Evolutionary conservation across 805 yeast genomes (phyloP), one percentile per base, ranked within the genome.

Genomic region (Starmerella powellii): DNA sequence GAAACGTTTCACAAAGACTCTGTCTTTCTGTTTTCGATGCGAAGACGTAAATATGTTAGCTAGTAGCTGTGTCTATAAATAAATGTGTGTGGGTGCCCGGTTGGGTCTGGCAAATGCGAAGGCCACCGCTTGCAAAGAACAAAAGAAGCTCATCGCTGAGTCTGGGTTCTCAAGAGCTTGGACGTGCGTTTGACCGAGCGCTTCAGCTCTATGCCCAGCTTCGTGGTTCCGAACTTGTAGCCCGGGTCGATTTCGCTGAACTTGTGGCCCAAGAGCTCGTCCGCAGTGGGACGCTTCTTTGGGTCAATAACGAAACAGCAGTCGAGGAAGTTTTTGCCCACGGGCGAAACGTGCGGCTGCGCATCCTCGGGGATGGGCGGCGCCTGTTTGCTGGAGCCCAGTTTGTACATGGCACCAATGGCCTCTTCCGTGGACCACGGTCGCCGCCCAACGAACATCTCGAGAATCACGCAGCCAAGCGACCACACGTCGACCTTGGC

Each of bases 401-500:
- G 60, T 63, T 86, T 83, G 61, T 83, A 80, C 71, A 91, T 83
- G 2, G 96, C 98, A 35, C 95, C 91, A 18, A 87, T 83, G 13
- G 88, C 94, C 35, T 88, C 97, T 51, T 82, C 78, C 47, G 91
- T 85, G 1, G 94, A 83, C 99, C 99, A 91, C 0, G 98, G 98
- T 44, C 98, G 67, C 52, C 86, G 75, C 1, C 97, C 98, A 0
- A 95, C 95, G 68, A 82, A 86, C 97, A 91, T 91, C 61, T 91
- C 98, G 40, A 91, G 60, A 20, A 91, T 93, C 34, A 91, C 95
- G 66, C 99, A 91, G 1, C 99, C 99, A 19, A 88, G 62, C 0
- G 97, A 87, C 99, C 99, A 91, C 31, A 91, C 87, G 62, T 91
- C 99, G 19, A 91, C 86, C 62, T 91, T 91, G 17, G 98, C 98